Base-by-base conservation (phyloP, 345 rosid species). In the Moringa oleifera region DNA sequence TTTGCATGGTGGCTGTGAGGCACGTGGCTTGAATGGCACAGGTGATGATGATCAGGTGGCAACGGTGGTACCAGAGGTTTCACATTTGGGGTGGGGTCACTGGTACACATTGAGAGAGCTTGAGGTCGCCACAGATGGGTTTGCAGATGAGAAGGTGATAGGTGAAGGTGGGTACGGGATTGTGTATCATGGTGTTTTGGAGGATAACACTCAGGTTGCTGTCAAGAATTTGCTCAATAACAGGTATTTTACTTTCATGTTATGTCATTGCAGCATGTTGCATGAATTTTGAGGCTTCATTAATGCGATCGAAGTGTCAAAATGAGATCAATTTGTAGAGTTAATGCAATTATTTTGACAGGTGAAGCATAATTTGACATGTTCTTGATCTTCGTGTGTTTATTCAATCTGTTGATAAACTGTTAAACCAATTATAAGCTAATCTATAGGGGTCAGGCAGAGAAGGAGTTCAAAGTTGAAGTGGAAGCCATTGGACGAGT, bases 131-230 rank as follows among this genome's bases (percentile, higher is more conserved):
- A 92, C 95, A 0, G 81, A 84, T 72, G 90, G 86, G 0, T 85
- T 92, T 28, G 80, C 87, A 41, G 81, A 76, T 57, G 88, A 85
- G 73, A 92, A 89, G 75, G 93, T 92, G 19, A 78, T 92, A 18
- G 98, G 98, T 15, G 88, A 92, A 77, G 98, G 98, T 41, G 96
- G 98, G 25, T 92, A 92, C 37, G 98, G 98, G 69, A 87, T 92
- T 72, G 98, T 92, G 22, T 92, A 92, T 57, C 80, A 74, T 66
- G 98, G 98, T 10, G 36, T 84, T 77, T 74, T 92, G 61, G 81
- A 66, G 62, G 89, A 87, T 66, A 79, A 85, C 0, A 71, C 80
- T n/a, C 76, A 83, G 58, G 77, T 92, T 56, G 98, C 96, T 51
- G 88, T 92, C 61, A 92, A 92, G 76, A 92, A 92, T 58, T 68